Conservation (phyloP, 768 basidiomycete genomes). For the Dentipellis sp. region DNA sequence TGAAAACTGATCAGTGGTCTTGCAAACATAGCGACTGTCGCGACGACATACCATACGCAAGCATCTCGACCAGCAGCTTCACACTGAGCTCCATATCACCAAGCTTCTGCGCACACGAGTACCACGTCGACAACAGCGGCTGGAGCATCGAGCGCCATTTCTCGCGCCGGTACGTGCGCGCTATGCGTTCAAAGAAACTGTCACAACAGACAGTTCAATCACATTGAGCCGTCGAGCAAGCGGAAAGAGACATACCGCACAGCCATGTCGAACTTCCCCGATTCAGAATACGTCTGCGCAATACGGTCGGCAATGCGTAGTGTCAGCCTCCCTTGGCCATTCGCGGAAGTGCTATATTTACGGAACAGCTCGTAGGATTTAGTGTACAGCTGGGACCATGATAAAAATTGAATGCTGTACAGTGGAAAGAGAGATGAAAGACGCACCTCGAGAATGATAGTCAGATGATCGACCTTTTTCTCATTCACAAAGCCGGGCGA, state of each 20-base stretch:
- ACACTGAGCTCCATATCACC: constrained; percentile 73
- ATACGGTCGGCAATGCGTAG: constrained; percentile 90
- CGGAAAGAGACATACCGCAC: constrained; percentile 48
- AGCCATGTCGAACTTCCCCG: constrained; percentile 80
- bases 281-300: constrained; percentile 74
- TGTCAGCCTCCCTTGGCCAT: constrained; percentile 70
- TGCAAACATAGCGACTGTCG: not conserved
- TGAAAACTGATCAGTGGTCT: not conserved
- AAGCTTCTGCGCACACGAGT: constrained; percentile 70
- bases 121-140: constrained; percentile 73
- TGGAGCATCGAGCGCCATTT: constrained; percentile 68
- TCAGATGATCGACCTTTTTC: constrained; percentile 84
- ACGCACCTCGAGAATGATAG: constrained; percentile 72
- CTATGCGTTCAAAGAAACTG: constrained; percentile 91
- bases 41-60: constrained; percentile 54
- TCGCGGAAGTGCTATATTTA: constrained; percentile 41
- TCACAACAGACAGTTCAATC: not conserved
- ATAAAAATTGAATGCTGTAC: not conserved
- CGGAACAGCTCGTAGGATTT: constrained; percentile 94
- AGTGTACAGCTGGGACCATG: constrained; percentile 62
- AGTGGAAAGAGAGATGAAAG: not conserved
- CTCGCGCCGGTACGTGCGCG: constrained; percentile 80
- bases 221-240: too few species aligned
- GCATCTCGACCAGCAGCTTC: constrained; percentile 72
- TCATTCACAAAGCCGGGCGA: constrained; percentile 82